Evolutionary conservation across 305 asterid genomes (phyloP), one percentile per base, ranked within the genome.

Genomic region (Ilex paraguariensis): DNA sequence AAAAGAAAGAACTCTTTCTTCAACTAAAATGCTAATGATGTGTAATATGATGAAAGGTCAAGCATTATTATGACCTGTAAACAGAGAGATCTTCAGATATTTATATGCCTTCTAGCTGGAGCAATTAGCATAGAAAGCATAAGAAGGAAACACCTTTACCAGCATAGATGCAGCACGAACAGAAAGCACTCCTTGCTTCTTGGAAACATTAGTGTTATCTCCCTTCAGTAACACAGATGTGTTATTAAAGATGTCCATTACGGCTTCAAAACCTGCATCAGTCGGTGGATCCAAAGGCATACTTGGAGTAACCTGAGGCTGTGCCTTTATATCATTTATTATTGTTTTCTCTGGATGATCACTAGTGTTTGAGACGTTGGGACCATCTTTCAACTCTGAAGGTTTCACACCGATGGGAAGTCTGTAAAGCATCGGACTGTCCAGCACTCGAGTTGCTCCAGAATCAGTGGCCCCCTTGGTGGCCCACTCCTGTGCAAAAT

Each of bases 151-250:
- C 62, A 63, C 66, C 63, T 54, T 80, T 84, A 93, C 99, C 96
- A 94, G 83, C 99, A 94, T 94, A 56, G 96, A 86, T 50, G 96
- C 95, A 59, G 99, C 99, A 59, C 99, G 91, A 68, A 62, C 54
- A 39, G 99, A 83, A 73, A 94, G 92, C 64, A 56, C 82, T 66
- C 97, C 97, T 74, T 85, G 95, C 83, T 81, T 88, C 79, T 81
- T 84, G 30, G 87, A 70, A 71, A 65, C 65, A 70, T 49, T 65
- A 65, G 69, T 58, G 53, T 50, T 28, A 69, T 70, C 79, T 70
- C 71, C 81, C 70, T 74, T 80, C 68, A 71, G 66, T 62, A 64
- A 69, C 42, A 68, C 56, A 61, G 82, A 63, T 36, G 66, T 67
- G 62, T 68, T 63, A 61, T 74, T 74, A 75, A 62, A 66, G 66